Conservation (phyloP, 2,329 filamentous ascomycete genomes). For the Harringtonia lauricola region DNA sequence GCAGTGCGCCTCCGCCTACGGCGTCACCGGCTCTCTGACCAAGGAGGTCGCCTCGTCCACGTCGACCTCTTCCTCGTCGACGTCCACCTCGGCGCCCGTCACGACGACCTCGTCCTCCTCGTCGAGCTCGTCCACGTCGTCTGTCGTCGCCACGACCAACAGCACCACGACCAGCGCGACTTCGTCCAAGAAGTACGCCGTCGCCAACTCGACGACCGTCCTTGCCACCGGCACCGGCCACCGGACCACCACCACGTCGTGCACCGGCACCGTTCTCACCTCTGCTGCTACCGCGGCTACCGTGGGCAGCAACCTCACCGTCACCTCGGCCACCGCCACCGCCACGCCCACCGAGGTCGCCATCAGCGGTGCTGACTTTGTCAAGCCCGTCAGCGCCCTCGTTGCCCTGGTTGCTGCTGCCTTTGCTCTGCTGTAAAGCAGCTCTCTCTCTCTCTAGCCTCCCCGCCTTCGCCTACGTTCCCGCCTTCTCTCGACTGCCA, state of each 20-base stretch:
- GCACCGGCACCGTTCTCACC: slow-evolving; percentile 4
- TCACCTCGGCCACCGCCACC: slow-evolving; percentile 8
- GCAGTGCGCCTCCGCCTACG: slow-evolving; percentile 41
- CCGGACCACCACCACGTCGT: neutral
- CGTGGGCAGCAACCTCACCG: slow-evolving; percentile 6
- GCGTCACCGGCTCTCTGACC: slow-evolving; percentile 35
- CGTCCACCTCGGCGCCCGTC: slow-evolving; percentile 3
- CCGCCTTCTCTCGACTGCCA: slow-evolving; percentile 6
- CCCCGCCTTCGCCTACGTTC: neutral
- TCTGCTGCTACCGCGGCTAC: neutral
- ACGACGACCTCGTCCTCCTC: slow-evolving; percentile 8
- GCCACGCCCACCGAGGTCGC: slow-evolving; percentile 13
- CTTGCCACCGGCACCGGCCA: slow-evolving; percentile 8
- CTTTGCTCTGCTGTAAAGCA: slow-evolving; percentile 16
- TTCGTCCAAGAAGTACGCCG: slow-evolving; percentile 8
- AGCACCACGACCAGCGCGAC: slow-evolving; percentile 9
- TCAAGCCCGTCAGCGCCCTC: slow-evolving; percentile 19
- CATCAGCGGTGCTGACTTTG: slow-evolving; percentile 18
- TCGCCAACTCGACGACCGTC: slow-evolving; percentile 11
- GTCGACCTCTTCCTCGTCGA: slow-evolving; percentile 16
- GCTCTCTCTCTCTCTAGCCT: neutral
- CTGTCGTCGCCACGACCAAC: slow-evolving; percentile 8
- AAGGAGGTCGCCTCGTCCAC: slow-evolving; percentile 28
- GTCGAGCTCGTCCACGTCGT: neutral
- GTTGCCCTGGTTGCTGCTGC: slow-evolving; percentile 18